Base-by-base conservation (phyloP, 2,329 filamentous ascomycete species). In the Monosporascus sp. region DNA sequence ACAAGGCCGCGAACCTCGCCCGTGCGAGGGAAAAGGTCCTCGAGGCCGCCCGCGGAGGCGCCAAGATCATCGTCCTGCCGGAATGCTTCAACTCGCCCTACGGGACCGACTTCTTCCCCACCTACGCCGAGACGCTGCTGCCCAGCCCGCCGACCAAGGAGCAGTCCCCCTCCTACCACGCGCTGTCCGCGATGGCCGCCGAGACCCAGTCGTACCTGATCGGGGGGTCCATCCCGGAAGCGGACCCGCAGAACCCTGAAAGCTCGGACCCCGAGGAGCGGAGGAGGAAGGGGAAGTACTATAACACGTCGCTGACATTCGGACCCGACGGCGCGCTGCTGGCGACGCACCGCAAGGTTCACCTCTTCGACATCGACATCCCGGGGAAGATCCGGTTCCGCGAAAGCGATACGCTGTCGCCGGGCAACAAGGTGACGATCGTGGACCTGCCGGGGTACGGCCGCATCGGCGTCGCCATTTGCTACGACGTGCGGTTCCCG, bases 1-100 rank as follows among this genome's bases (percentile, higher is more conserved):
- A 96, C 76, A 99, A 99, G 76, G 68, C 84, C 11, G 80, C 81
- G 60, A 99, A 99, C 73, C 89, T 99, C 57, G 68, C 79, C 22
- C 86, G 86, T 68, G 93, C 94, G 14, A 86, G 89, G 53, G 78
- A 80, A 44, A 92, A 94, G 68, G 91, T 97, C 54, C 81, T 90
- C 57, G 85, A 90, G 69, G 93, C 94, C 5, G 86, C 90, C 24
- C 71, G 76, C 25, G 75, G 75, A 3, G 93, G 93, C 60, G 90
- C 93, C 55, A 84, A 88, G 53, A 84, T 99, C 54, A 86, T 97
- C 59, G 90, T 97, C 36, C 82, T 99, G 18, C 94, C 94, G 37
- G 94, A 99, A 76, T 99, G 94, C 79, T 99, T 99, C 84, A 99
- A 99, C 77, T 95, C 89, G 42, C 94, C 94, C 8, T 99, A 99